These are phyloP conservation scores for Ganoderma resinaceum DNA, from an alignment of 1,284 basidiomycete genomes.

Conservation along the genomic window DNA sequence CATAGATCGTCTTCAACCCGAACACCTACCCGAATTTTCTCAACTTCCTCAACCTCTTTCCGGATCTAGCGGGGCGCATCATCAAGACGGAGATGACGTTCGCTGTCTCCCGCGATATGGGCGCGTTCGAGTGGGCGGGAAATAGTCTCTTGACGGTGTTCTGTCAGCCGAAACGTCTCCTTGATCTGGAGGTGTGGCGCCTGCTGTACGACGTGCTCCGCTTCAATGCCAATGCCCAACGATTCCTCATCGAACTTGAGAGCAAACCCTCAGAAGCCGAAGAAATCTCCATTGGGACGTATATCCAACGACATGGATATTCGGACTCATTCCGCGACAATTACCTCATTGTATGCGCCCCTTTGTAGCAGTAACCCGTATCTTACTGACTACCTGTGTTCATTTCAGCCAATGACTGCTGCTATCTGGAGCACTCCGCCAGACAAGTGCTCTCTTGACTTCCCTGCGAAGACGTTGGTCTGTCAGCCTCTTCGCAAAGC, in stretches of 20 bases:
- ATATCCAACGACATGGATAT: conserved; percentile 73
- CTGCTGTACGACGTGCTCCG: conserved; percentile 81
- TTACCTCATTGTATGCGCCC: conserved; percentile 74
- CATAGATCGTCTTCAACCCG: conserved; percentile 81
- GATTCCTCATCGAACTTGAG: conserved; percentile 43
- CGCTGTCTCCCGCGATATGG: conserved; percentile 72
- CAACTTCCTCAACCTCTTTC: conserved; percentile 65
- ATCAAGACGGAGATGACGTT: conserved; percentile 82
- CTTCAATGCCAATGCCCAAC: conserved; percentile 76
- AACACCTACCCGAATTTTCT: conserved; percentile 86
- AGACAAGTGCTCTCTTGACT: conserved; percentile 73
- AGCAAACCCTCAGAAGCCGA: conserved; percentile 32
- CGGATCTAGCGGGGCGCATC: conserved; percentile 51
- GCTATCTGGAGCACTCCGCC: conserved; percentile 86
- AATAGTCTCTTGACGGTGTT: conserved; percentile 68
- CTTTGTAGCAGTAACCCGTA: conserved; percentile 3
- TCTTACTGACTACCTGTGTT: conserved; percentile 7
- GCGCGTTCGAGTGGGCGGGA: conserved; percentile 80
- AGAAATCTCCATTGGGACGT: conserved; percentile 72
- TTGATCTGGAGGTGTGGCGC: conserved; percentile 77
- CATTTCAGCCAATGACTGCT: conserved; percentile 76
- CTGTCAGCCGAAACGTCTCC: conserved; percentile 65
- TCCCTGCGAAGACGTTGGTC: conserved; percentile 77
- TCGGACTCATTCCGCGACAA: conserved; percentile 76
- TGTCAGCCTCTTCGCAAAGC: conserved; percentile 13